These are phyloP conservation scores for Tulasnella sp. DNA, from an alignment of 768 basidiomycete genomes.

Conservation along the genomic window DNA sequence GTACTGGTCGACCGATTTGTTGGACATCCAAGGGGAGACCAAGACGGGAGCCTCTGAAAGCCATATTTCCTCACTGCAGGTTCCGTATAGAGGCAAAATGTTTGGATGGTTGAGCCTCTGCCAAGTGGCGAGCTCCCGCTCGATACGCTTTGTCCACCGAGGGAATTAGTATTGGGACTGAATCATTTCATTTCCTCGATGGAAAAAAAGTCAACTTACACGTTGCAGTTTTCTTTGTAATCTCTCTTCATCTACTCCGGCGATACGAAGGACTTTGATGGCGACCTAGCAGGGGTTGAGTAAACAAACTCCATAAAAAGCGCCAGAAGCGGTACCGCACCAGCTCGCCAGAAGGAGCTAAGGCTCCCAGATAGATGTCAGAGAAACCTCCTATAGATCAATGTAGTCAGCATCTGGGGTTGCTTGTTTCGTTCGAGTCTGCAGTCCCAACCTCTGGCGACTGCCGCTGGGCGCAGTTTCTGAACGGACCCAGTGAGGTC, in stretches of 20 bases:
- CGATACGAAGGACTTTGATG: background rate
- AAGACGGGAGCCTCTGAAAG: background rate
- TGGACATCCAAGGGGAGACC: background rate
- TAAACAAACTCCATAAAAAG: background rate
- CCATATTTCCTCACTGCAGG: background rate
- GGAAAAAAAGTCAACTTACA: background rate
- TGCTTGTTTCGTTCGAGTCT: background rate
- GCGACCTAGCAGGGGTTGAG: background rate
- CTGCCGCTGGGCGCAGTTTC: background rate
- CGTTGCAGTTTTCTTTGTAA: background rate
- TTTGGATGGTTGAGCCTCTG: background rate
- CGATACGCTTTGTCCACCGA: background rate
- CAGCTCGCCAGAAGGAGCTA: background rate
- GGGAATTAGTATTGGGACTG: background rate
- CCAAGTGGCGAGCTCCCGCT: background rate
- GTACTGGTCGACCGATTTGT: background rate
- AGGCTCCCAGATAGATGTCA: background rate
- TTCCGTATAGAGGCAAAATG: background rate
- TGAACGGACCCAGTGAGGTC: background rate
- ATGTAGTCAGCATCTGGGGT: background rate
- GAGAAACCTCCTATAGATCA: background rate
- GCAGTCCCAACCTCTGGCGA: background rate
- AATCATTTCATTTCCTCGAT: background rate
- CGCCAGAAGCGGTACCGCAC: background rate
- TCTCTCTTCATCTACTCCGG: background rate